phyloP scores from a whole-genome alignment of 257 asterid genomes.

The Apocynum venetum region DNA sequence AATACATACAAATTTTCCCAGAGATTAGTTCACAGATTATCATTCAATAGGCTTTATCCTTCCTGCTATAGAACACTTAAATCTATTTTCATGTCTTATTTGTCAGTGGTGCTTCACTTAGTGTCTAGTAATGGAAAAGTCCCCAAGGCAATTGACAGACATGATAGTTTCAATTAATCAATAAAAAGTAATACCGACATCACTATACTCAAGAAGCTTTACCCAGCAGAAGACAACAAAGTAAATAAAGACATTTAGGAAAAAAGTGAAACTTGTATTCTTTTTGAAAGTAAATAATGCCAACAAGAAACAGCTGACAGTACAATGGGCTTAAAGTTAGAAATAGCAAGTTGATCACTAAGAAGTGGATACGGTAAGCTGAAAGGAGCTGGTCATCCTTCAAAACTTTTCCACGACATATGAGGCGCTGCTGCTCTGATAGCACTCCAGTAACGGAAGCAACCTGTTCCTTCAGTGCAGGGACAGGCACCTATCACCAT shows the following conservation, averaged over 20 bases:
- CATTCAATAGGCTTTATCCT: neutral
- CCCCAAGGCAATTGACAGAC: neutral
- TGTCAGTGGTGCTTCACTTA: neutral
- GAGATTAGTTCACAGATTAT: neutral
- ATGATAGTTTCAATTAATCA: neutral
- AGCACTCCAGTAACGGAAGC: slow-evolving; percentile 87
- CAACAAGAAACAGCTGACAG: neutral
- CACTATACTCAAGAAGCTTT: neutral
- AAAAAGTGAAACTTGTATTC: neutral
- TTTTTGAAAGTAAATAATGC: neutral
- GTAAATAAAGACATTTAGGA: neutral
- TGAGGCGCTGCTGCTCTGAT: slow-evolving; percentile 94
- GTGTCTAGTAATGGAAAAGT: neutral
- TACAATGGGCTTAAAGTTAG: neutral
- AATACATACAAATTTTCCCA: neutral
- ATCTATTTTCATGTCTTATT: neutral
- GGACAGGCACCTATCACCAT: slow-evolving; percentile 78
- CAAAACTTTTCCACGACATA: slow-evolving; percentile 96
- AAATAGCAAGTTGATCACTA: slow-evolving; percentile 4
- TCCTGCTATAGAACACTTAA: neutral
- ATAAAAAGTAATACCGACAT: neutral
- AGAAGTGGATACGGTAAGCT: slow-evolving; percentile 93
- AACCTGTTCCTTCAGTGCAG: slow-evolving; percentile 79
- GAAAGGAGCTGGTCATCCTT: slow-evolving; percentile 96
- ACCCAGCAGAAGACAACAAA: neutral